Percentiles rank a stretch among this genome's conserved stretches.
These are phyloP conservation scores for Globisporangium middletonii DNA, from an alignment of 352 stramenopile species.

Conservation along the genomic window DNA sequence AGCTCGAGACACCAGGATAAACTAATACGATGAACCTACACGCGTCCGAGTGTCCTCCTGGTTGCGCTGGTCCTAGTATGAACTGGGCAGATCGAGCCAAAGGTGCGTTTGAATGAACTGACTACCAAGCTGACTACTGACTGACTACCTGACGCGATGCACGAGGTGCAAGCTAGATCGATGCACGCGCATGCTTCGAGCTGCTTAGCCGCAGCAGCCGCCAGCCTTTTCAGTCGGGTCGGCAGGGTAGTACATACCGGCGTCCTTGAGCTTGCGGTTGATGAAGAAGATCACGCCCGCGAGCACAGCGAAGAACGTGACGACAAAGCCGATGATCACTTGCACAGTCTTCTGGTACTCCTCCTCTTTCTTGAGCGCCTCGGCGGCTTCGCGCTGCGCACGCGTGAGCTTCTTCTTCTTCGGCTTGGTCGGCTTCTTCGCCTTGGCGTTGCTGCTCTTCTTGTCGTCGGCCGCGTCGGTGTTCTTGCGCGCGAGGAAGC, in stretches of 20 bases:
- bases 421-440: constrained; percentile 42
- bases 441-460: constrained; percentile 14
- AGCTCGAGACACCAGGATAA: constrained; percentile 3
- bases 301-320: constrained; percentile 53
- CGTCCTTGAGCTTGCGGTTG: constrained; percentile 81
- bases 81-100: background rate
- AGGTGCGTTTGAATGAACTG: background rate
- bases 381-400: constrained; percentile 41
- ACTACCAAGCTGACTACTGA: background rate
- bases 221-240: constrained; percentile 45
- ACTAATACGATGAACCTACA: constrained; percentile 13
- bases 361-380: constrained; percentile 58
- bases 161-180: background rate
- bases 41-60: background rate
- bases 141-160: background rate
- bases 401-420: constrained; percentile 67
- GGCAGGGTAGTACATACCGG: constrained; percentile 69
- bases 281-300: constrained; percentile 58
- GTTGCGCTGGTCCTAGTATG: background rate
- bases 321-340: constrained; percentile 62
- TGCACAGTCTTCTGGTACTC: constrained; percentile 65
- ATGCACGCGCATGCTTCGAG: background rate
- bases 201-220: constrained; percentile 33
- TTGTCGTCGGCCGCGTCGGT: constrained; percentile 23
- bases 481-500: constrained; percentile 44